Conservation (phyloP, 352 stramenopile species). For the Phytophthora crassamura region DNA sequence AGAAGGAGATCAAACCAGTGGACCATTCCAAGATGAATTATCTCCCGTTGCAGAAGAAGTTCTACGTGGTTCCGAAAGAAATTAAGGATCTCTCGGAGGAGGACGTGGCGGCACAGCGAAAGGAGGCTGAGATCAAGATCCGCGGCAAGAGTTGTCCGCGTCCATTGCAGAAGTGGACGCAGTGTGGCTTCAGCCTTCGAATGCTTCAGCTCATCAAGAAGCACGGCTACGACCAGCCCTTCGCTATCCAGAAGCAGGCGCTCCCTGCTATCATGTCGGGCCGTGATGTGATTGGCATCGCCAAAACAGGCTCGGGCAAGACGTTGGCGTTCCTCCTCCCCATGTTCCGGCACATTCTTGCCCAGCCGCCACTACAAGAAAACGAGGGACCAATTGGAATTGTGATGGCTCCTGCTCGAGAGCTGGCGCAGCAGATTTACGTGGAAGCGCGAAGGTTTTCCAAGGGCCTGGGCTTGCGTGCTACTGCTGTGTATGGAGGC, state of each 20-base stretch:
- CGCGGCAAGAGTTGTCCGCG: conserved; percentile 97
- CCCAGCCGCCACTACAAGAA: conserved; percentile 91
- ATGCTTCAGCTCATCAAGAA: conserved; percentile 96
- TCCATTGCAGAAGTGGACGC: conserved; percentile 96
- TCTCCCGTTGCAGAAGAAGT: conserved; percentile 98
- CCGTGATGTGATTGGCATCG: conserved; percentile 99
- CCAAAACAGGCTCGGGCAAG: conserved; percentile 97
- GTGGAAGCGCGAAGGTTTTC: conserved; percentile 95
- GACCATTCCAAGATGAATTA: conserved; percentile 98
- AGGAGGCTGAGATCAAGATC: conserved; percentile 96
- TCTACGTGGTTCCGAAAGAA: conserved; percentile 97
- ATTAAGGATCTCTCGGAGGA: conserved; percentile 92
- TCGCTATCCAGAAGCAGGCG: conserved; percentile 97
- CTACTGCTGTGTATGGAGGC: conserved; percentile 96
- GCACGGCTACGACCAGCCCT: conserved; percentile 94
- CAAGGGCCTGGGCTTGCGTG: conserved; percentile 91
- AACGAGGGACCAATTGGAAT: conserved; percentile 98
- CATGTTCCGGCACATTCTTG: conserved; percentile 97
- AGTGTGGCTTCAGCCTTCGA: conserved; percentile 97
- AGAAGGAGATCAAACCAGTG: conserved; percentile 95
- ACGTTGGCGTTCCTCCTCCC: conserved; percentile 92
- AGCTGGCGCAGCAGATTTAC: conserved; percentile 99
- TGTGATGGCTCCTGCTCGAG: conserved; percentile 97
- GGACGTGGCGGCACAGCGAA: conserved; percentile 79
- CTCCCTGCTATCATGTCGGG: conserved; percentile 99